phyloP scores from a whole-genome alignment of 2,329 filamentous ascomycete species.

The Phialophora verrucosa region DNA sequence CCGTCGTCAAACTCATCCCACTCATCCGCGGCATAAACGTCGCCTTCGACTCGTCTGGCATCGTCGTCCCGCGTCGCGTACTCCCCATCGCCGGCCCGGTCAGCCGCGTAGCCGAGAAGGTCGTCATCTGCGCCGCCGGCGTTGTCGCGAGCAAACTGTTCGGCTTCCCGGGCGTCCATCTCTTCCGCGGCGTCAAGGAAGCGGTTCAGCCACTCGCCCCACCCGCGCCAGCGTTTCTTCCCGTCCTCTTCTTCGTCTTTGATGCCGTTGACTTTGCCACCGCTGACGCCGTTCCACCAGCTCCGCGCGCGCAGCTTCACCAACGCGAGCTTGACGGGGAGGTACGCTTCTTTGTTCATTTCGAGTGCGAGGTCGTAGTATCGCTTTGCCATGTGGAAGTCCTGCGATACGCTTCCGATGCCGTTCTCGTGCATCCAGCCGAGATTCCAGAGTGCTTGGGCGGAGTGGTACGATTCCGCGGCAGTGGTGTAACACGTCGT shows the following conservation, averaged over 20 bases:
- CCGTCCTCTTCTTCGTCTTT: constrained; percentile 73
- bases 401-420: constrained; percentile 79
- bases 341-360: constrained; percentile 89
- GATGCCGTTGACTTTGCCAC: constrained; percentile 90
- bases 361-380: constrained; percentile 93
- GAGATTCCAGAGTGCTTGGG: constrained; percentile 94
- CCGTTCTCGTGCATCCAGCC: constrained; percentile 99
- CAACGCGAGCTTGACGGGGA: constrained; percentile 87
- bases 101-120: constrained; percentile 58
- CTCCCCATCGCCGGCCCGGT: constrained; percentile 55
- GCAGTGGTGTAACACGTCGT: constrained; percentile 91
- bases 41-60: constrained; percentile 38
- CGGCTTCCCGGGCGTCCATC: constrained; percentile 68
- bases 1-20: constrained; percentile 75
- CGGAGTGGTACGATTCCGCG: constrained; percentile 87
- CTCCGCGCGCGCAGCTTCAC: constrained; percentile 83
- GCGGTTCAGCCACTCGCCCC: constrained; percentile 84
- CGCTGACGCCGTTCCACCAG: constrained; percentile 91
- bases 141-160: constrained; percentile 48
- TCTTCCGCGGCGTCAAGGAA: constrained; percentile 76
- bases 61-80: constrained; percentile 19
- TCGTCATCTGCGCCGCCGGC: constrained; percentile 61
- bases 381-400: constrained; percentile 95
- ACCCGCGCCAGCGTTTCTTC: constrained; percentile 73
- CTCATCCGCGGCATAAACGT: constrained; percentile 56